phyloP scores from a whole-genome alignment of 2,329 filamentous ascomycete genomes.

The Pseudogymnoascus pannorum region DNA sequence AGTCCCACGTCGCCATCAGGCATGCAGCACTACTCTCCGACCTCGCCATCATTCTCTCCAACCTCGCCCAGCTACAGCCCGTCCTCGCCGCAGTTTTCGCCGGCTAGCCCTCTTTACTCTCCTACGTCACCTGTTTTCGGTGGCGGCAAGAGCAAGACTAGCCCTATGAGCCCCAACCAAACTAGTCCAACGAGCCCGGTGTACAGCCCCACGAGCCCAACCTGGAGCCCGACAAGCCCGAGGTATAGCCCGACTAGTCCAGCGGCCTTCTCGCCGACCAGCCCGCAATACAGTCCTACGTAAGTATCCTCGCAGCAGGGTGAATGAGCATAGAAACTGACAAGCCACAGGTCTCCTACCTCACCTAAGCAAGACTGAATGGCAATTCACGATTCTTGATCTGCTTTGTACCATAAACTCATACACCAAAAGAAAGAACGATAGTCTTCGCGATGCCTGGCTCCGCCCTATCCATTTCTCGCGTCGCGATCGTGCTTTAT shows the following conservation, averaged over 20 bases:
- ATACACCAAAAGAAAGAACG: conserved; percentile 4
- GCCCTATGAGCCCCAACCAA: conserved; percentile 9
- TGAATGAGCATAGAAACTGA: not conserved
- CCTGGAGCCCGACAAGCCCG: conserved; percentile 23
- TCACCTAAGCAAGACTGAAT: conserved; percentile 33
- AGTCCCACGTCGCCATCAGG: conserved; percentile 22
- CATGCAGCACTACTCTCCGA: conserved; percentile 20
- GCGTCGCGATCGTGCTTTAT: conserved; percentile 4
- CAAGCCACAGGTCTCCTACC: conserved; percentile 30
- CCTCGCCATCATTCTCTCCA: conserved; percentile 36
- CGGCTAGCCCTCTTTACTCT: conserved; percentile 22
- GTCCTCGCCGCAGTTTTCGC: conserved; percentile 23
- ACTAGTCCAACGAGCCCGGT: conserved; percentile 23
- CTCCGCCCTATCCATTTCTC: not conserved
- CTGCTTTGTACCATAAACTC: conserved; percentile 10
- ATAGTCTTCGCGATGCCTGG: not conserved
- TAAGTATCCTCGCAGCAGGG: not conserved
- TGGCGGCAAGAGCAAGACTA: conserved; percentile 11
- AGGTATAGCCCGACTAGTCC: conserved; percentile 28
- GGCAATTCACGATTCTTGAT: not conserved
- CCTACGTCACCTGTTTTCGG: conserved; percentile 22
- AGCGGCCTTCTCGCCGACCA: conserved; percentile 44
- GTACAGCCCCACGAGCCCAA: conserved; percentile 15
- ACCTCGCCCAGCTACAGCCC: conserved; percentile 35
- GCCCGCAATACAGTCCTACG: conserved; percentile 66